Conservation (phyloP, 352 stramenopile genomes). For the Paralagenidium karlingii region DNA sequence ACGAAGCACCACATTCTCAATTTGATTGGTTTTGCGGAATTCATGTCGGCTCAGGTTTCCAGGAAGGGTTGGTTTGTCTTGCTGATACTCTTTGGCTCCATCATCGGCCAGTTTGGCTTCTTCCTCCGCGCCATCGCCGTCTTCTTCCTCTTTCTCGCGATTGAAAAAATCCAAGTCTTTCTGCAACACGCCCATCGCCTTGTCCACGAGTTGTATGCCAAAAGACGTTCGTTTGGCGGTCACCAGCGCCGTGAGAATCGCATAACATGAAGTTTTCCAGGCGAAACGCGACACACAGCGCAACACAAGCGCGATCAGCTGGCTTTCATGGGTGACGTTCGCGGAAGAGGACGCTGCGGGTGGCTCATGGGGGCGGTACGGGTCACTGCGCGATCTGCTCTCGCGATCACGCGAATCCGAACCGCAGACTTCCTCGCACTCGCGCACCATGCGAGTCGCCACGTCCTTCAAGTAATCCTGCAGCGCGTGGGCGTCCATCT, state of each 20-base stretch:
- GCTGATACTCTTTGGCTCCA: background rate
- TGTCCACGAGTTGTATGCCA: slow-evolving; percentile 32
- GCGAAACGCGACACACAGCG: slow-evolving; percentile 32
- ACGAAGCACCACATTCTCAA: slow-evolving; percentile 23
- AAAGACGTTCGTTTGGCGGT: slow-evolving; percentile 46
- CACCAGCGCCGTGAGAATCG: slow-evolving; percentile 49
- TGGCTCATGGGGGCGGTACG: slow-evolving; percentile 2
- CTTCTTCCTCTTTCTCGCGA: slow-evolving; percentile 4
- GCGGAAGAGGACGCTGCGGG: slow-evolving; percentile 2
- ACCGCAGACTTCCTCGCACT: slow-evolving; percentile 6
- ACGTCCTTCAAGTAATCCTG: slow-evolving; percentile 34
- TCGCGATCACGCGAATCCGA: slow-evolving; percentile 13
- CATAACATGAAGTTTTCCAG: slow-evolving; percentile 64
- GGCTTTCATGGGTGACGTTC: too few species aligned
- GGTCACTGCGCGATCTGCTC: slow-evolving; percentile 38
- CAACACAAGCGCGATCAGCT: slow-evolving; percentile 40
- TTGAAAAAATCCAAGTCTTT: slow-evolving; percentile 46
- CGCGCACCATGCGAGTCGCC: slow-evolving; percentile 21
- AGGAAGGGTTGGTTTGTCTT: too few species aligned
- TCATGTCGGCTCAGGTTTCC: too few species aligned
- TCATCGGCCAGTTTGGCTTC: slow-evolving; percentile 14
- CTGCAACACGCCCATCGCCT: slow-evolving; percentile 22
- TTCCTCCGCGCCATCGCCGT: slow-evolving; percentile 4
- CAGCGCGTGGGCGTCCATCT: slow-evolving; percentile 13
- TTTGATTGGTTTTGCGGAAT: slow-evolving; percentile 7